Percentiles rank a stretch among this genome's conserved stretches.
Evolutionary conservation across 768 basidiomycete species (phyloP).

Genomic region (Suillus sp.): DNA sequence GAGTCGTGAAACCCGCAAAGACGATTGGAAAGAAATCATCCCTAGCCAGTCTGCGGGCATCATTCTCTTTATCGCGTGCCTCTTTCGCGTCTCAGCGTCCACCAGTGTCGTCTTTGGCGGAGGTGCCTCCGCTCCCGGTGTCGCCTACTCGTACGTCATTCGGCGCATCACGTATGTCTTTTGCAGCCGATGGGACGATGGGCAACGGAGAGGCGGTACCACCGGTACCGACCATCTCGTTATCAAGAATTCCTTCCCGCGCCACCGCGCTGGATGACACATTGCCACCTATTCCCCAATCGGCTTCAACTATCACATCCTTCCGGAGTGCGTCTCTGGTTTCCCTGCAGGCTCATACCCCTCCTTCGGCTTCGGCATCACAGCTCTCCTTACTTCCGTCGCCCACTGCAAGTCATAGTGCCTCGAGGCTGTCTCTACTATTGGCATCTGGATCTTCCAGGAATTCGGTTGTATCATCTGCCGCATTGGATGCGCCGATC

Average conservation of each 20-base stretch:
- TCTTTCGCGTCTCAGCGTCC: constrained; percentile 33
- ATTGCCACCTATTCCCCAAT: constrained; percentile 33
- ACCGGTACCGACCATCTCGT: constrained; percentile 11
- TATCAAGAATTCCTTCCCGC: constrained; percentile 29
- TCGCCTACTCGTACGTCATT: constrained; percentile 27
- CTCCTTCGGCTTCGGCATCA: constrained; percentile 23
- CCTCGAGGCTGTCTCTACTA: constrained; percentile 26
- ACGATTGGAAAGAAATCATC: constrained; percentile 32
- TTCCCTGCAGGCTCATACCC: constrained; percentile 19
- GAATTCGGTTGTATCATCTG: constrained; percentile 30
- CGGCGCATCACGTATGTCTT: constrained; percentile 7
- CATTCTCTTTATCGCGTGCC: constrained; percentile 32
- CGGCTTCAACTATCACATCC: constrained; percentile 29
- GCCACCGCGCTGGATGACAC: constrained; percentile 11
- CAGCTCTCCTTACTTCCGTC: constrained; percentile 18
- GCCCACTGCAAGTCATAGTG: constrained; percentile 10
- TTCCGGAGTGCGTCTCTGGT: constrained; percentile 26
- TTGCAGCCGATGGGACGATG: neutral
- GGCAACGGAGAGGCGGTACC: constrained; percentile 9
- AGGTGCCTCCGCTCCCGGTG: constrained; percentile 30
- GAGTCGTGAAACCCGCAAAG: constrained; percentile 21
- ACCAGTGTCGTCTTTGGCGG: constrained; percentile 18
- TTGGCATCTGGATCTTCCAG: constrained; percentile 27
- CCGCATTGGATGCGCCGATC: constrained; percentile 22
- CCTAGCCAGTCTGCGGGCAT: constrained; percentile 31